phyloP scores from a whole-genome alignment of 495 filamentous ascomycete species.

The Neurospora cerealis region DNA sequence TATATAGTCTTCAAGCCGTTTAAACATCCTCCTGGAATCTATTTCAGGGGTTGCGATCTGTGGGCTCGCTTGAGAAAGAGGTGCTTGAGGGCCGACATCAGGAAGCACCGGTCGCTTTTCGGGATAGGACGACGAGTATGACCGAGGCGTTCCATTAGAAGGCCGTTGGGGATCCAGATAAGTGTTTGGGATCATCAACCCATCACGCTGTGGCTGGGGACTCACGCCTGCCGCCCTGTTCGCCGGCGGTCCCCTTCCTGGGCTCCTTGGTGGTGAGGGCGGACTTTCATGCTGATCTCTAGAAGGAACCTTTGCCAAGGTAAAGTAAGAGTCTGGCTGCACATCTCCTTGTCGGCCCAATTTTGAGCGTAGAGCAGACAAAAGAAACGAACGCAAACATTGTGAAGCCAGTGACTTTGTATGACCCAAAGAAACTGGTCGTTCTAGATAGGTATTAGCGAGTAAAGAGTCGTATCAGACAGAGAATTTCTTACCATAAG shows the following conservation, averaged over 20 bases:
- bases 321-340: background rate
- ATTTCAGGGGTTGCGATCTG: constrained; percentile 14
- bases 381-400: constrained; percentile 19
- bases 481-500: constrained; percentile 1
- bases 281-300: background rate
- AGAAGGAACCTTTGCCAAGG: background rate
- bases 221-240: background rate
- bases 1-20: constrained; percentile 67
- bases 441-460: constrained; percentile 4
- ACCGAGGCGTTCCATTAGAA: constrained; percentile 13
- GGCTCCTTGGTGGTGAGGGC: background rate
- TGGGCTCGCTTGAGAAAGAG: constrained; percentile 3
- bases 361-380: constrained; percentile 4
- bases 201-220: background rate
- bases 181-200: constrained; percentile 1
- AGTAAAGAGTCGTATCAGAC: background rate
- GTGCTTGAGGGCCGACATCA: background rate
- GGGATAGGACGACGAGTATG: constrained; percentile 31
- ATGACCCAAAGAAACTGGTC: constrained; percentile 20
- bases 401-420: constrained; percentile 22
- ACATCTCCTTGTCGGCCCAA: background rate
- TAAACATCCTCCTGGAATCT: constrained; percentile 47
- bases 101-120: constrained; percentile 19
- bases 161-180: constrained; percentile 24
- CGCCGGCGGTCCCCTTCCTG: background rate